Evolutionary conservation across 176 grass and related monocot genomes (phyloP).

Genomic region (Puya raimondii): DNA sequence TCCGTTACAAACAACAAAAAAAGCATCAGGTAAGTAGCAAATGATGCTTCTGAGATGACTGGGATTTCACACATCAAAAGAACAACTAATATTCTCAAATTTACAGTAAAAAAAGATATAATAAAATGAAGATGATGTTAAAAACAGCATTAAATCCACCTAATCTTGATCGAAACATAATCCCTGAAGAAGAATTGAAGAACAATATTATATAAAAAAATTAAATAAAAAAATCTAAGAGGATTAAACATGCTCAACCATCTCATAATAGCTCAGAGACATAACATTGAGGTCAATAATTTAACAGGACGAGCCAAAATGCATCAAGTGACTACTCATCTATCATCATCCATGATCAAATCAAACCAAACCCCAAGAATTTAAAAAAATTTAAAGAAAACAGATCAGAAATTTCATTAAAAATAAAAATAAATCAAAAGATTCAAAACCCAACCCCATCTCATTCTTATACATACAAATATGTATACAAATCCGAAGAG

Average conservation of each 20-base stretch:
- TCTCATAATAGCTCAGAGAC: neutral
- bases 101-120: neutral
- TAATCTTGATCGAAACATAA: neutral
- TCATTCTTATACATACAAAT: neutral
- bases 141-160: neutral
- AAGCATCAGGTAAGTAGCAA: neutral
- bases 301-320: neutral
- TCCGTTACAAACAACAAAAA: neutral
- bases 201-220: neutral
- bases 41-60: neutral
- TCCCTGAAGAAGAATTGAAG: neutral
- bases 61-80: neutral
- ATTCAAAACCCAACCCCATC: neutral
- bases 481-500: constrained; percentile 3
- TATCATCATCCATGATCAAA: neutral
- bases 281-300: neutral
- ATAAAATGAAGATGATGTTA: neutral
- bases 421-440: neutral
- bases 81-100: neutral
- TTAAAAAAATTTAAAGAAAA: neutral
- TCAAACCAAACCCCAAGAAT: neutral
- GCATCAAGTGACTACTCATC: neutral
- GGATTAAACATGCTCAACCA: neutral
- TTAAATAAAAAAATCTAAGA: neutral
- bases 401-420: neutral